Percentiles rank a stretch among this genome's conserved stretches.
Evolutionary conservation across 306 rosid species (phyloP).

Genomic region (Cotoneaster glaucophyllus): DNA sequence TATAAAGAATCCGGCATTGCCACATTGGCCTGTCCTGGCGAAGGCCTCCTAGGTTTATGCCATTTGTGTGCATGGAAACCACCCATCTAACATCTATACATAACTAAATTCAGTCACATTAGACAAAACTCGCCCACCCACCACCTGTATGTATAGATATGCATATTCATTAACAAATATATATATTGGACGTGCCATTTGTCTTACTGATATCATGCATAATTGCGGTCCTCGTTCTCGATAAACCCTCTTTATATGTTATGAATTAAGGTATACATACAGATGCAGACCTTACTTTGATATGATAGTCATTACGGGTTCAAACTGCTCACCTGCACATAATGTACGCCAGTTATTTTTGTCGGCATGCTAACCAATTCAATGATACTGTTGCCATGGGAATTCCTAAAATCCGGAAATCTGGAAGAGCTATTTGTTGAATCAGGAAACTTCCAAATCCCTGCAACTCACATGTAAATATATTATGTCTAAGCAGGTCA

Average conservation of each 20-base stretch:
- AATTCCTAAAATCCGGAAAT: slow-evolving; percentile 77
- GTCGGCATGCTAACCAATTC: slow-evolving; percentile 89
- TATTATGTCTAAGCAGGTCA: slow-evolving; percentile 13
- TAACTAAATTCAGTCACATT: not conserved
- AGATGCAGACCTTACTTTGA: not conserved
- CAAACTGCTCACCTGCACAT: slow-evolving; percentile 78
- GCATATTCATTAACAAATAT: not conserved
- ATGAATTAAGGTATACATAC: not conserved
- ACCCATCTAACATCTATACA: not conserved
- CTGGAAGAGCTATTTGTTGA: slow-evolving; percentile 66
- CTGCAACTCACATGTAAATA: slow-evolving; percentile 47
- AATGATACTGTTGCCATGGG: slow-evolving; percentile 72
- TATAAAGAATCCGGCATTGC: not conserved
- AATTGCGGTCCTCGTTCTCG: not conserved
- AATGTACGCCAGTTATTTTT: slow-evolving; percentile 92
- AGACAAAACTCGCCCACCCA: not conserved
- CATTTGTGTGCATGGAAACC: not conserved
- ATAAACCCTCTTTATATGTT: not conserved
- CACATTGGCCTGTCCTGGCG: not conserved
- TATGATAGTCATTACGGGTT: not conserved
- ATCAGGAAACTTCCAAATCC: slow-evolving; percentile 81
- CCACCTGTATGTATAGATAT: not conserved
- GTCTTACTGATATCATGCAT: not conserved
- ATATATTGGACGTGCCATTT: not conserved
- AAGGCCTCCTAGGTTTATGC: not conserved